A percentile compares a stretch with the other conserved stretches of the same genome.
Evolutionary conservation across 768 basidiomycete species (phyloP).

Genomic region (Gelatoporia subvermispora): DNA sequence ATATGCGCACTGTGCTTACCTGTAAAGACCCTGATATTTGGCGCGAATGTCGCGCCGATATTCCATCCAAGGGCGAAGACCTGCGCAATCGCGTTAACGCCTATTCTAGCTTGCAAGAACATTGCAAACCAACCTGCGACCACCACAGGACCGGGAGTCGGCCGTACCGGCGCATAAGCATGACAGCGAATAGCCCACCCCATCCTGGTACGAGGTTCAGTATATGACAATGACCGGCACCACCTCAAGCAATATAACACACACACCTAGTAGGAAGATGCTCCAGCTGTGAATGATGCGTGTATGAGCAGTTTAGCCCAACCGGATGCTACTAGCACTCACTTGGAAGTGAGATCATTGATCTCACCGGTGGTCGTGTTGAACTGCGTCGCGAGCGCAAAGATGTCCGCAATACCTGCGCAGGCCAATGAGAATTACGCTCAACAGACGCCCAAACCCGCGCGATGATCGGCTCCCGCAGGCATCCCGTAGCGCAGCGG

Average conservation of each 20-base stretch:
- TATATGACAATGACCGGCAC: neutral
- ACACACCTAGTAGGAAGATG: slow-evolving; percentile 52
- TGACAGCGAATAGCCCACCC: slow-evolving; percentile 59
- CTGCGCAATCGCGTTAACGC: slow-evolving; percentile 20
- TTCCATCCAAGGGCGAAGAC: slow-evolving; percentile 54
- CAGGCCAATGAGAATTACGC: neutral
- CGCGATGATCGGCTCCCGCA: neutral
- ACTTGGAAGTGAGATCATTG: slow-evolving; percentile 58
- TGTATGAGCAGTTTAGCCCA: neutral
- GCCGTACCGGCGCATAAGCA: slow-evolving; percentile 58
- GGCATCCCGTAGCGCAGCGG: no score
- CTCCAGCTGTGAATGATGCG: slow-evolving; percentile 44
- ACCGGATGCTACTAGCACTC: neutral
- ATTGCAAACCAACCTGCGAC: slow-evolving; percentile 47
- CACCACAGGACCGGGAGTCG: slow-evolving; percentile 68
- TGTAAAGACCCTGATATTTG: slow-evolving; percentile 50
- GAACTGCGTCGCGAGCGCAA: slow-evolving; percentile 51
- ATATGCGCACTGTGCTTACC: no score
- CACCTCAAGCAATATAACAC: neutral
- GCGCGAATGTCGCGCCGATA: slow-evolving; percentile 55
- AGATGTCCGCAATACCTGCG: slow-evolving; percentile 56
- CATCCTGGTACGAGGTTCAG: slow-evolving; percentile 34
- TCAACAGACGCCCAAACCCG: neutral
- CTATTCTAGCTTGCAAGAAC: neutral
- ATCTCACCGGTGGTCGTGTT: slow-evolving; percentile 51